Percentiles rank a stretch among this genome's conserved stretches.
Conservation (phyloP, 805 yeast species). For the Myxozyma sirexii region DNA sequence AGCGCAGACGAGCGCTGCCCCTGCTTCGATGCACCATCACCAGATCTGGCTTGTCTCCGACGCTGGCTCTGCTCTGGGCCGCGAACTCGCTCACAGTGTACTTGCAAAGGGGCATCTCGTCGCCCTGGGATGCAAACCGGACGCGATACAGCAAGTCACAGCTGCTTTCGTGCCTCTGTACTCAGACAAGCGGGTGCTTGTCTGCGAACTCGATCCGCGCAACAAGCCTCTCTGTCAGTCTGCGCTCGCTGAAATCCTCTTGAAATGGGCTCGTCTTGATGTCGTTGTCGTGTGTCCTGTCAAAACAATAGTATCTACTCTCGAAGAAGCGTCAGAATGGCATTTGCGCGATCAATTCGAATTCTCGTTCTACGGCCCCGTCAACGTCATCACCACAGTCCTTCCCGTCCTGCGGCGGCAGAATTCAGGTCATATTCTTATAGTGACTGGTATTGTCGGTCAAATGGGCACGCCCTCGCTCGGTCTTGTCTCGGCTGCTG, state of each 20-base stretch:
- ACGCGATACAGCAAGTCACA: neutral
- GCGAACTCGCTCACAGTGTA: slow-evolving; percentile 26
- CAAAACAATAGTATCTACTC: slow-evolving; percentile 30
- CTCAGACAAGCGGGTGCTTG: slow-evolving; percentile 21
- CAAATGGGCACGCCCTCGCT: slow-evolving; percentile 39
- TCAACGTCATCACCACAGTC: slow-evolving; percentile 37
- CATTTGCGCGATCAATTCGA: slow-evolving; percentile 35
- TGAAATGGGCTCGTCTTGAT: slow-evolving; percentile 32
- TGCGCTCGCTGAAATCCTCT: slow-evolving; percentile 24
- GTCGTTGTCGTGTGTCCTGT: slow-evolving; percentile 21
- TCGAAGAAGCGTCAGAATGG: slow-evolving; percentile 36
- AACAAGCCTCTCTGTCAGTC: slow-evolving; percentile 37
- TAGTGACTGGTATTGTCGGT: slow-evolving; percentile 39
- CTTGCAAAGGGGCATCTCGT: slow-evolving; percentile 29
- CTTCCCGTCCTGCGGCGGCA: slow-evolving; percentile 37
- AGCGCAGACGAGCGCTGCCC: neutral
- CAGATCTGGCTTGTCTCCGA: slow-evolving; percentile 36
- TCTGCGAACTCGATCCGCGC: slow-evolving; percentile 31
- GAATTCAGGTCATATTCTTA: slow-evolving; percentile 40
- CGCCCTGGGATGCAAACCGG: slow-evolving; percentile 26
- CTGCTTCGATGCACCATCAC: neutral
- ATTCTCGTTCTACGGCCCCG: slow-evolving; percentile 34
- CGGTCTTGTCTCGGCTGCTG: slow-evolving; percentile 38
- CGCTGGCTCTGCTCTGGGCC: slow-evolving; percentile 28
- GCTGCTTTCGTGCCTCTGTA: slow-evolving; percentile 17